These are phyloP conservation scores for Phytopythium chamaehyphon DNA, from an alignment of 352 stramenopile genomes.

Conservation along the genomic window DNA sequence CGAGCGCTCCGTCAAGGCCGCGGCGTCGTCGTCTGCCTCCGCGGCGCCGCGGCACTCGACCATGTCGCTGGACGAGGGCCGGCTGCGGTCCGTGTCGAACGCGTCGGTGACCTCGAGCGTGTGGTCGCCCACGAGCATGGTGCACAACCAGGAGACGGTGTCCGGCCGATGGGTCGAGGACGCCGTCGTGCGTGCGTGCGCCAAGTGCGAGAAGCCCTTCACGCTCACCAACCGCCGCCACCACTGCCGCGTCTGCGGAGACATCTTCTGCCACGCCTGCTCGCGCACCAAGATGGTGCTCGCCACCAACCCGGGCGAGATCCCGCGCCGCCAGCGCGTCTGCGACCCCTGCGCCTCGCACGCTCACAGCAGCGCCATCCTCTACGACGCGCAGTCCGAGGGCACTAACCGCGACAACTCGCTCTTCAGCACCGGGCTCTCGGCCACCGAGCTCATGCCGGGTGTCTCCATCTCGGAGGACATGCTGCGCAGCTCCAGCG, in stretches of 20 bases:
- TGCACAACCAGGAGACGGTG: slow-evolving; percentile 46
- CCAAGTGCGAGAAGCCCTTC: slow-evolving; percentile 66
- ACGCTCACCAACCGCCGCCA: slow-evolving; percentile 75
- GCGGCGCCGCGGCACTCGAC: neutral
- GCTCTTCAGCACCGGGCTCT: slow-evolving; percentile 27
- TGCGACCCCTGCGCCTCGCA: slow-evolving; percentile 63
- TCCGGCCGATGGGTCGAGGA: slow-evolving; percentile 73
- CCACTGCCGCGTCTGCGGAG: slow-evolving; percentile 77
- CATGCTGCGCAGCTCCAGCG: slow-evolving; percentile 9
- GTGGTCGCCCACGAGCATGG: slow-evolving; percentile 50
- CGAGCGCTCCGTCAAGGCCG: slow-evolving; percentile 21
- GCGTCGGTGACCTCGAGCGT: slow-evolving; percentile 64
- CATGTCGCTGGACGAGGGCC: slow-evolving; percentile 1
- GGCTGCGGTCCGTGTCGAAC: slow-evolving; percentile 53
- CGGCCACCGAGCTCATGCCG: slow-evolving; percentile 21
- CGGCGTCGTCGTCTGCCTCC: too few species aligned
- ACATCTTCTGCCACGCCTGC: slow-evolving; percentile 82
- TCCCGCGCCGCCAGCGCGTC: slow-evolving; percentile 66
- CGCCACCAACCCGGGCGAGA: slow-evolving; percentile 56
- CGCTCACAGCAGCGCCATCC: slow-evolving; percentile 56
- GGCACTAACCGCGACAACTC: slow-evolving; percentile 17
- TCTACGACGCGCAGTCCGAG: slow-evolving; percentile 53
- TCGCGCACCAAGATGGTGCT: slow-evolving; percentile 80
- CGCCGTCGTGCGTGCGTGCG: slow-evolving; percentile 38
- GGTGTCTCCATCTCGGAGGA: slow-evolving; percentile 18